A percentile compares a stretch with the other conserved stretches of the same genome.
Evolutionary conservation across 2,329 filamentous ascomycete species (phyloP).

Genomic region (Aspergillus sp.): DNA sequence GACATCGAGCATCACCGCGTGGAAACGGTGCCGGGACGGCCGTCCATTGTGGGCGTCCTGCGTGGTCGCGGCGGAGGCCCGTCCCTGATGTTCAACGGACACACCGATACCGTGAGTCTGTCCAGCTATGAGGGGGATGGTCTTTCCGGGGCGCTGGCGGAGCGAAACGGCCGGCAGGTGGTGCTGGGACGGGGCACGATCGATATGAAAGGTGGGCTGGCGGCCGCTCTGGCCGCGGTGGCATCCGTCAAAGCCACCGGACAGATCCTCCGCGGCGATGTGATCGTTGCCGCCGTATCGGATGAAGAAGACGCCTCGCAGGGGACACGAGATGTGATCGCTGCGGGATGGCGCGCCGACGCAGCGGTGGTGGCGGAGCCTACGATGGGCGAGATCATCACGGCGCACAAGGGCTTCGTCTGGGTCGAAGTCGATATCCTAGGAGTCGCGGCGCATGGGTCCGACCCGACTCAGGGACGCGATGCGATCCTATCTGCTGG

Average conservation of each 20-base stretch:
- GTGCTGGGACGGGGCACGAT: constrained; percentile 49
- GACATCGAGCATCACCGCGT: constrained; percentile 53
- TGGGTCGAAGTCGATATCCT: constrained; percentile 36
- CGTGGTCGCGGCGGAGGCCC: constrained; percentile 49
- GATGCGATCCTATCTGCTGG: constrained; percentile 53
- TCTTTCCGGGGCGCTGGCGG: constrained; percentile 40
- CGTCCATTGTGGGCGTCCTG: constrained; percentile 51
- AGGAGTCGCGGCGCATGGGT: constrained; percentile 37
- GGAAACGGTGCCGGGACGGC: constrained; percentile 47
- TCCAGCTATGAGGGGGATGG: constrained; percentile 49
- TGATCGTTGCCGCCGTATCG: constrained; percentile 54
- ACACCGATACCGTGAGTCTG: constrained; percentile 54
- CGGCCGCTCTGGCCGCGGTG: constrained; percentile 46
- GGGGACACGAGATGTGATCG: constrained; percentile 52
- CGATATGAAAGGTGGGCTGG: constrained; percentile 55
- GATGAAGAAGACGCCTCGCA: constrained; percentile 54
- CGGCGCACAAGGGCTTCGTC: constrained; percentile 53
- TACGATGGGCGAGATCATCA: constrained; percentile 43
- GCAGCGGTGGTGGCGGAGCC: constrained; percentile 53
- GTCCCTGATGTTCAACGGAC: constrained; percentile 54
- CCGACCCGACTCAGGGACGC: constrained; percentile 42
- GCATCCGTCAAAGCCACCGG: constrained; percentile 35
- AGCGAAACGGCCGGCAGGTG: constrained; percentile 32
- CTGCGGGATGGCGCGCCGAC: constrained; percentile 54
- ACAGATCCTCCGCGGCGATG: constrained; percentile 43